Conservation (phyloP, 495 filamentous ascomycete species). For the Sphaerosporella brunnea region DNA sequence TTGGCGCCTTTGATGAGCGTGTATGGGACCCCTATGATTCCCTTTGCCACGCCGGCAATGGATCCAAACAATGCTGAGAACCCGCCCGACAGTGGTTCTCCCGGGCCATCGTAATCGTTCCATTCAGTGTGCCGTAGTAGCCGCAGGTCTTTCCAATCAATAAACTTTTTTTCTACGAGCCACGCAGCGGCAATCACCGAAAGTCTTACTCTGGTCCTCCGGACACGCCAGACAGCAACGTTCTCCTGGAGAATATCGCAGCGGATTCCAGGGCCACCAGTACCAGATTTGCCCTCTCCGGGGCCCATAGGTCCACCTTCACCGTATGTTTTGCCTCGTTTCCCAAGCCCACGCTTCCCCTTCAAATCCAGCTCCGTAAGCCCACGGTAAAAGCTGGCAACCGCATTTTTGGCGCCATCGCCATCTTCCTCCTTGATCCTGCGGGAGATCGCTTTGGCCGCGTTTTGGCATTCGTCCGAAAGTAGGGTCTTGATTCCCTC, state of each 20-base stretch:
- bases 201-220: slow-evolving; percentile 38
- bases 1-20: slow-evolving; percentile 10
- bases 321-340: slow-evolving; percentile 14
- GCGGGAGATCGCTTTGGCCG: slow-evolving; percentile 38
- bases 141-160: slow-evolving; percentile 47
- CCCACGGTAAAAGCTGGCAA: slow-evolving; percentile 48
- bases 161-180: slow-evolving; percentile 37
- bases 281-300: slow-evolving; percentile 22
- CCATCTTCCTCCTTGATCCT: slow-evolving; percentile 42
- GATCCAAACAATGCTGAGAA: slow-evolving; percentile 39
- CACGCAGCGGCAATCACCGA: slow-evolving; percentile 50
- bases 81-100: slow-evolving; percentile 51
- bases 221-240: slow-evolving; percentile 51
- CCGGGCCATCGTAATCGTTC: slow-evolving; percentile 65
- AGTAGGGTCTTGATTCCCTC: slow-evolving; percentile 54
- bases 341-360: slow-evolving; percentile 15
- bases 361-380: slow-evolving; percentile 28
- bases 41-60: slow-evolving; percentile 30
- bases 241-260: slow-evolving; percentile 48
- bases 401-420: slow-evolving; percentile 55
- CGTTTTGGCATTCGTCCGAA: slow-evolving; percentile 36
- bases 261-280: slow-evolving; percentile 38
- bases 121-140: slow-evolving; percentile 53
- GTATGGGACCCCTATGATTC: slow-evolving; percentile 14
- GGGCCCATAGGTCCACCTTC: slow-evolving; percentile 22